Evolutionary conservation across 2,329 filamentous ascomycete species (phyloP).

Genomic region (Penicillium italicum): DNA sequence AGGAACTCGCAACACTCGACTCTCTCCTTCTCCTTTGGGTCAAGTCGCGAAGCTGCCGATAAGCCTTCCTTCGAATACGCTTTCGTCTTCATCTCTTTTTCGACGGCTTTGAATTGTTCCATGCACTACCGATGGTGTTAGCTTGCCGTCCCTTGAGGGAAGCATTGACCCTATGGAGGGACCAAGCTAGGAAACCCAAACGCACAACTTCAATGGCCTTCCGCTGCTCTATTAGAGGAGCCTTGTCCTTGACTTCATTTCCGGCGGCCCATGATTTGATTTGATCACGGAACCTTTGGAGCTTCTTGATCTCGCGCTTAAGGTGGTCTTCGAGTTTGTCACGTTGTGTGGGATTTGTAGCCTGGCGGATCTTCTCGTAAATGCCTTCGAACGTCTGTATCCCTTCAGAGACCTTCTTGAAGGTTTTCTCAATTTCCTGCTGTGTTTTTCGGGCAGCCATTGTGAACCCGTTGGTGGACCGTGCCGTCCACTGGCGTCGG

Average conservation of each 20-base stretch:
- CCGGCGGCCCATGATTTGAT: constrained; percentile 99
- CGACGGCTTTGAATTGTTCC: constrained; percentile 99
- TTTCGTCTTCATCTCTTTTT: constrained; percentile 99
- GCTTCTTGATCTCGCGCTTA: constrained; percentile 99
- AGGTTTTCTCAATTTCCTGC: constrained; percentile 98
- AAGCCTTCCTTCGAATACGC: constrained; percentile 98
- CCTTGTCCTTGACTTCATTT: constrained; percentile 99
- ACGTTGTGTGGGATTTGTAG: constrained; percentile 89
- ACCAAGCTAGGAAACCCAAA: neutral
- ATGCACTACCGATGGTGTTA: constrained; percentile 54
- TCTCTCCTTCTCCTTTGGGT: constrained; percentile 97
- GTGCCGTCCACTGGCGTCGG: constrained; percentile 20
- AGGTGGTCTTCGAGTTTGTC: constrained; percentile 97
- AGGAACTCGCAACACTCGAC: constrained; percentile 84
- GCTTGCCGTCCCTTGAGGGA: constrained; percentile 9
- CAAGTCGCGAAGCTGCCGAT: constrained; percentile 84
- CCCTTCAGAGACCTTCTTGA: constrained; percentile 96
- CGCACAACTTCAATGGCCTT: constrained; percentile 93
- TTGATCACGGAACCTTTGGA: constrained; percentile 93
- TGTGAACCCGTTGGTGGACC: constrained; percentile 29
- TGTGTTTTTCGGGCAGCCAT: constrained; percentile 97
- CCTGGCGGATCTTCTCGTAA: constrained; percentile 95
- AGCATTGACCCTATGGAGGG: neutral
- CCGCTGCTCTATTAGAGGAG: constrained; percentile 85
- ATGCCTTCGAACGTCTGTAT: constrained; percentile 89